These are phyloP conservation scores for Tagetes patula DNA, from an alignment of 129 eudicot species.

Conservation along the genomic window DNA sequence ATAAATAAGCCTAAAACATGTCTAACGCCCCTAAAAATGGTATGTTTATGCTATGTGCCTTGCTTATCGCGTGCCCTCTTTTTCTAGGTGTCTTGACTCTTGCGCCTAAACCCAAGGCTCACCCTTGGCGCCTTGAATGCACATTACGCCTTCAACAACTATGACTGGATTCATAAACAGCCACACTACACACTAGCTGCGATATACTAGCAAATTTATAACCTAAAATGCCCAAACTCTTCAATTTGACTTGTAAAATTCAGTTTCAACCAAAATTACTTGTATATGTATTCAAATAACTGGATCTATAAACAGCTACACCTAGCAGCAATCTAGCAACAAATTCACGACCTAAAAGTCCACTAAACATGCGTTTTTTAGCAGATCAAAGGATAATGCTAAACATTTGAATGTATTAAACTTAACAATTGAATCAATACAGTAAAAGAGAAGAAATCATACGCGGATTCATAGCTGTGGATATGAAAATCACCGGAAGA, in stretches of 20 bases:
- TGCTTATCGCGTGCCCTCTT: no score
- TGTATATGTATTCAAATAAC: no score
- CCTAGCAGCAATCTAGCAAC: not conserved
- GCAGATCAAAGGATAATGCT: not conserved
- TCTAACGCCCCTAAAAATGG: no score
- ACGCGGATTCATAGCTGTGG: constrained; percentile 32
- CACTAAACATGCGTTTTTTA: not conserved
- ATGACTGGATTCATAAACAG: not conserved
- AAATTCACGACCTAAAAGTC: constrained; percentile 7
- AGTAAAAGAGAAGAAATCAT: constrained; percentile 14
- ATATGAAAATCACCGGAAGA: not conserved
- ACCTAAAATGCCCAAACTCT: not conserved
- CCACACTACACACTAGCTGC: not conserved
- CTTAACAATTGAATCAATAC: not conserved
- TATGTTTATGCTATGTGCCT: no score
- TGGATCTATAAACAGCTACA: not conserved
- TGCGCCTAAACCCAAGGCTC: no score
- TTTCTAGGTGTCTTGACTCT: no score
- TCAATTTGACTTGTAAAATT: no score
- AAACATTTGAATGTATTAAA: constrained; percentile 1
- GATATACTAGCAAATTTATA: not conserved
- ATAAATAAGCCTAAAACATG: no score
- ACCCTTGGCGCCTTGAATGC: no score
- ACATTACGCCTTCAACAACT: no score
- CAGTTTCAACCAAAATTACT: no score